Evolutionary conservation across 169 alveolate species (phyloP).

Genomic region (Amoebophrya sp.): DNA sequence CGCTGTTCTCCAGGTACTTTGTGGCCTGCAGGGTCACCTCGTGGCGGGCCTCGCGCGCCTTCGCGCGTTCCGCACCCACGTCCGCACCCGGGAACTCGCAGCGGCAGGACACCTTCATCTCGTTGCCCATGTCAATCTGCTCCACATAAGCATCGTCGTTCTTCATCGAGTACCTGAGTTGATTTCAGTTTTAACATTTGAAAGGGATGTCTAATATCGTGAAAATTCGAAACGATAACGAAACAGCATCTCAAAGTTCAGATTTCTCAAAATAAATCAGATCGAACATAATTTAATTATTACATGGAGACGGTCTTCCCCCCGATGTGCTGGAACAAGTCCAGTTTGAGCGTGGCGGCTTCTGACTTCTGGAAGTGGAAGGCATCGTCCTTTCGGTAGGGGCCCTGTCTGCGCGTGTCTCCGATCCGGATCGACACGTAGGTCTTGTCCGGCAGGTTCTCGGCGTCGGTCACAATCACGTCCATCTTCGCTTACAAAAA

Average conservation of each 20-base stretch:
- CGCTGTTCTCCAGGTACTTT: slow-evolving; percentile 6
- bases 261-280: not conserved
- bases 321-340: not conserved
- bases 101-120: not conserved
- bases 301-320: not conserved
- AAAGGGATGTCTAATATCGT: too few relatives aligned
- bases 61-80: not conserved
- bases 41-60: slow-evolving; percentile 19
- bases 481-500: not conserved
- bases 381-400: not conserved
- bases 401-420: not conserved
- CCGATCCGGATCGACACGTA: slow-evolving; percentile 14
- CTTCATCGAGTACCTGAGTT: not conserved
- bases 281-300: not conserved
- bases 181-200: too few relatives aligned
- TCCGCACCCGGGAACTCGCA: not conserved
- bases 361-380: not conserved
- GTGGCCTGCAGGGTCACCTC: slow-evolving; percentile 22
- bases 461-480: not conserved
- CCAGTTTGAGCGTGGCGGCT: not conserved
- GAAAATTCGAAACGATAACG: too few relatives aligned
- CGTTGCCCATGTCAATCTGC: not conserved
- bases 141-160: not conserved
- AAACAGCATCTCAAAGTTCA: too few relatives aligned
- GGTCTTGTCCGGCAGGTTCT: not conserved